phyloP scores from a whole-genome alignment of 306 rosid genomes.

The Chamaecrista fasciculata region DNA sequence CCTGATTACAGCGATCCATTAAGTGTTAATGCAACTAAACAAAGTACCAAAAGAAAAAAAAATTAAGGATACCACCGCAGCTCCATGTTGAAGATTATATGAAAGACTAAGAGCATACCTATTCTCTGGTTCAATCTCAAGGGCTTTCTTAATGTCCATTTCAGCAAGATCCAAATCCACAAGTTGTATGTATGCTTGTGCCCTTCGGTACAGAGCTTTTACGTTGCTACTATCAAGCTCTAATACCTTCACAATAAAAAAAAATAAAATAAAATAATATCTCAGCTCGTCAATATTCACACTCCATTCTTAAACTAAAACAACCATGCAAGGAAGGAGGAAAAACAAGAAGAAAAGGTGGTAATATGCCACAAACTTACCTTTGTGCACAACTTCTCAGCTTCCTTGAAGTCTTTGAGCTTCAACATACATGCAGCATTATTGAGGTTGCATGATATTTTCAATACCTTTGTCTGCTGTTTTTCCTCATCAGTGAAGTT shows the following conservation, averaged over 20 bases:
- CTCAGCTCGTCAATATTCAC: background rate
- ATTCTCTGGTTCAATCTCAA: constrained; percentile 83
- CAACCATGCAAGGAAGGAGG: background rate
- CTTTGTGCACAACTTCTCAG: constrained; percentile 82
- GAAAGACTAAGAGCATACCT: constrained; percentile 36
- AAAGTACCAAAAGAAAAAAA: background rate
- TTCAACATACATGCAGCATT: constrained; percentile 83
- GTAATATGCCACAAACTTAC: constrained; percentile 32
- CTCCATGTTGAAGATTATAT: background rate
- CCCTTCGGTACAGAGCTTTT: constrained; percentile 91
- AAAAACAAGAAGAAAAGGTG: background rate
- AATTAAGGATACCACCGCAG: background rate
- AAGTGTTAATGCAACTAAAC: background rate
- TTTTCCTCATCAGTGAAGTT: constrained; percentile 65
- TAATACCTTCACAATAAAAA: constrained; percentile 46
- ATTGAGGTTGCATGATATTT: constrained; percentile 81
- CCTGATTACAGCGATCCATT: constrained; percentile 44
- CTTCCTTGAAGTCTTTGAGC: constrained; percentile 74
- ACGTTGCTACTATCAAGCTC: constrained; percentile 76
- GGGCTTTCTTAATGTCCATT: constrained; percentile 88
- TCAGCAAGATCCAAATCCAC: constrained; percentile 91
- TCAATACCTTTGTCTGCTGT: constrained; percentile 60
- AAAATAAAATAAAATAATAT: too few relatives aligned
- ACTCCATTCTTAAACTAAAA: background rate
- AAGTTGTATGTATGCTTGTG: constrained; percentile 75